phyloP scores from a whole-genome alignment of 2,329 filamentous ascomycete species.

The Coniella lustricola region DNA sequence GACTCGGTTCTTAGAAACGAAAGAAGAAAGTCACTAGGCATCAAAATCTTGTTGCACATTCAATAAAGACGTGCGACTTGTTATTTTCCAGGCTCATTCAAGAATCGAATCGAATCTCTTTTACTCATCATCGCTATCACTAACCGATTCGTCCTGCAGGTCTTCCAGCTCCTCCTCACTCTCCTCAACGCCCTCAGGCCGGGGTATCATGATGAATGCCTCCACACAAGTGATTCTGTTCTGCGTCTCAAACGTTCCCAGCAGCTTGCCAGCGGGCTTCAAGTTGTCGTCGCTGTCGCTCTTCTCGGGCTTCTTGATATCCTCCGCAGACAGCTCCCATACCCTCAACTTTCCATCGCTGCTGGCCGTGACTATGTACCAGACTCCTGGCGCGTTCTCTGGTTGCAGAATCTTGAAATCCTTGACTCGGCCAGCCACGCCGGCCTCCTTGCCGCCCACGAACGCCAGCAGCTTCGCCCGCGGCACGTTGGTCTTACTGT shows the following conservation, averaged over 20 bases:
- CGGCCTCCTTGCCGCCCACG: conserved; percentile 65
- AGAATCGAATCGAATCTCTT: too few relatives aligned
- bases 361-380: conserved; percentile 63
- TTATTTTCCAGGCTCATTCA: background rate
- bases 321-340: conserved; percentile 54
- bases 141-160: conserved; percentile 31
- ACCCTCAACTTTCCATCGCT: conserved; percentile 82
- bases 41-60: too few relatives aligned
- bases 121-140: conserved; percentile 24
- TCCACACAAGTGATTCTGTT: conserved; percentile 85
- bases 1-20: too few relatives aligned
- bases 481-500: conserved; percentile 29
- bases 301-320: conserved; percentile 32
- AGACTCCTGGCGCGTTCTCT: conserved; percentile 34
- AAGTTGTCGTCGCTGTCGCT: conserved; percentile 20
- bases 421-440: conserved; percentile 70
- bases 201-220: conserved; percentile 76
- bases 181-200: conserved; percentile 53
- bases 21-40: too few relatives aligned
- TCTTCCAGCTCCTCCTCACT: conserved; percentile 46
- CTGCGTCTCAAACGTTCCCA: conserved; percentile 76
- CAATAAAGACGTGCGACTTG: too few relatives aligned
- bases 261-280: conserved; percentile 51
- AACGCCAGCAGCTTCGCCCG: conserved; percentile 66
- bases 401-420: conserved; percentile 66